Evolutionary conservation across 116 monocot species (phyloP), one percentile per base, ranked within the genome.

Genomic region (Trichopus zeylanicus): DNA sequence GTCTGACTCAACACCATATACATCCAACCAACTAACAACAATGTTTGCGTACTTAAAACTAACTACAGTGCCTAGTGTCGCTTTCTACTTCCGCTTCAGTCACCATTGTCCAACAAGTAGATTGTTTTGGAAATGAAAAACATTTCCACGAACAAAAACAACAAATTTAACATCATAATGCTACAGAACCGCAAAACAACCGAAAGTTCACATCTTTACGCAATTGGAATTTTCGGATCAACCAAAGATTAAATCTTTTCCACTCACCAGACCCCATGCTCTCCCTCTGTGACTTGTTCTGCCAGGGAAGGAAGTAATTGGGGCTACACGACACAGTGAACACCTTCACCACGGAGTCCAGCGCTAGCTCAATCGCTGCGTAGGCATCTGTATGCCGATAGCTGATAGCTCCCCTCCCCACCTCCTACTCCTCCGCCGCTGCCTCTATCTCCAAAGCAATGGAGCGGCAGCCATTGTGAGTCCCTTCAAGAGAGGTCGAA

Each of bases 281-380:
- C 75, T 91, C 97, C 71, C 87, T 70, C 81, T 98, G 91, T 6
- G 97, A 78, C 57, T 98, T 98, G 66, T 91, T 98, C 81, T 91
- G 97, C 97, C 97, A 98, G 3, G 97, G 97, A 0, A 91, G 78
- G 69, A 91, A 98, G 73, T 98, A 98, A 34, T 85, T 98, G 35
- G 97, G 97, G 66, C 85, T 84, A 46, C 91, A 87, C 0, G 97
- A 79, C 39, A 98, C 91, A 0, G 97, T 87, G 64, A 98, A 98
- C 20, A 98, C 68, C 91, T 98, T 98, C 63, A 98, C 91, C 18
- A 98, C 91, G 20, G 97, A 98, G 51, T 98, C 81, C 26, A 98
- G 73, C 6, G 97, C 91, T 48, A 98, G 84, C 74, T 98, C 97
- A 26, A 98, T 75, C 15, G 91, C 97, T 23, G 72, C 73, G 32